A percentile compares a stretch with the other conserved stretches of the same genome.
Evolutionary conservation across 148 eudicot species (phyloP).

Genomic region (Talinum fruticosum): DNA sequence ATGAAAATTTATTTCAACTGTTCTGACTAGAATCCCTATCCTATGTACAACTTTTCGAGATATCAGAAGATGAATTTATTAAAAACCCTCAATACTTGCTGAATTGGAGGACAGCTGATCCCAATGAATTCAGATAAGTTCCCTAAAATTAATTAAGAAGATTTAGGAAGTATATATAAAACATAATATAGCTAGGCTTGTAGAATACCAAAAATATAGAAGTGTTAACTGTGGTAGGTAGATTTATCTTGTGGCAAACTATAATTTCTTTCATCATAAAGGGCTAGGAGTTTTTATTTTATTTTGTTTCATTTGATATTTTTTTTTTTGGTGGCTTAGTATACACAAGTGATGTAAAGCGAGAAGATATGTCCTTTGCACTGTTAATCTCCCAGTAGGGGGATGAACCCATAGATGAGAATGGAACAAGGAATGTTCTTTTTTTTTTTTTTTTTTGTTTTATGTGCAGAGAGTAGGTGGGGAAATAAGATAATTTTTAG

Average conservation of each 20-base stretch:
- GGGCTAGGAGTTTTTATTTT: too few species aligned
- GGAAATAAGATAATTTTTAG: background rate
- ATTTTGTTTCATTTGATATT: too few species aligned
- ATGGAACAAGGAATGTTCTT: background rate
- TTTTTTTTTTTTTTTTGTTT: too few species aligned
- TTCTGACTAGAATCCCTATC: background rate
- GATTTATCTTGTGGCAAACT: too few species aligned
- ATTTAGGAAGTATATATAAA: background rate
- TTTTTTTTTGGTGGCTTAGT: too few species aligned
- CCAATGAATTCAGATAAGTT: background rate
- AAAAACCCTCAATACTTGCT: background rate
- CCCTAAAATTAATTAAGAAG: background rate
- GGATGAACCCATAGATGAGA: background rate
- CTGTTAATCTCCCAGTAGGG: background rate
- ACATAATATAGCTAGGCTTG: background rate
- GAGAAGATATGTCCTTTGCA: background rate
- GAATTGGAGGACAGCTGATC: background rate
- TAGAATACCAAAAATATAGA: background rate
- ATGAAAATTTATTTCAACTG: slow-evolving; percentile 4
- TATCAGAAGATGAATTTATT: background rate
- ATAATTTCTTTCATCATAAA: too few species aligned
- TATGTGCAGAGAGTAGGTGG: too few species aligned
- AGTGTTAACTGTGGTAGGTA: too few species aligned
- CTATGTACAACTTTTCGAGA: background rate
- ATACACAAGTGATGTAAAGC: background rate